Percentiles rank a stretch among this genome's conserved stretches.
Evolutionary conservation across 2,329 filamentous ascomycete species (phyloP).

Genomic region (Didymella pinodella): DNA sequence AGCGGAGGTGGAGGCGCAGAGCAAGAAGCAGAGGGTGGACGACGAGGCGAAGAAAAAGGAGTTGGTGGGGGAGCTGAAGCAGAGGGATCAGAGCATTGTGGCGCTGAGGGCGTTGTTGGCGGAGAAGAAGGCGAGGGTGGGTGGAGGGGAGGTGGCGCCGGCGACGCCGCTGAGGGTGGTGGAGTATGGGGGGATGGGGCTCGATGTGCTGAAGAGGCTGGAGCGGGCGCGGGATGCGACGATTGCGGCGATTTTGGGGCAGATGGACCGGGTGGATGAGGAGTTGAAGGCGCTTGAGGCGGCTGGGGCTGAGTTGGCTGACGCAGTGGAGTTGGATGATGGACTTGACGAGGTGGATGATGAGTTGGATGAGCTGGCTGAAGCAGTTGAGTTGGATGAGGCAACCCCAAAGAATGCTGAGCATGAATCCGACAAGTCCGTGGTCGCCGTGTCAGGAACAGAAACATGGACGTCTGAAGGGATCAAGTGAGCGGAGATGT

Average conservation of each 20-base stretch:
- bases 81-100: conserved; percentile 59
- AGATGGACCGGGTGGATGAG: conserved; percentile 61
- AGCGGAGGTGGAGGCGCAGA: conserved; percentile 45
- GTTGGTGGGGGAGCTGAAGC: conserved; percentile 47
- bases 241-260: conserved; percentile 60
- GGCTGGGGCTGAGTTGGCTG: conserved; percentile 8
- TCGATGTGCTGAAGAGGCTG: conserved; percentile 52
- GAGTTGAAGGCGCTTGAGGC: conserved; percentile 38
- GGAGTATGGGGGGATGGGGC: conserved; percentile 54
- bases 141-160: conserved; percentile 32
- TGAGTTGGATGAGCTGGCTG: not conserved
- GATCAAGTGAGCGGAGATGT: not conserved
- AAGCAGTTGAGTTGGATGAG: too few species aligned
- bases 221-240: conserved; percentile 63
- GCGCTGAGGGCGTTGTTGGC: conserved; percentile 57
- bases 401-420: too few species aligned
- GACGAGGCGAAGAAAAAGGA: conserved; percentile 48
- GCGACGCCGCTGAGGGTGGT: conserved; percentile 43
- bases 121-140: conserved; percentile 51
- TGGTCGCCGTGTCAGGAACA: too few species aligned
- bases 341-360: not conserved
- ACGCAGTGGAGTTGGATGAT: not conserved
- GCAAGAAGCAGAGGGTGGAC: conserved; percentile 49
- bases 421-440: too few species aligned
- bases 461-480: not conserved